Evolutionary conservation across 2,329 filamentous ascomycete genomes (phyloP), one percentile per base, ranked within the genome.

Genomic region (Fusarium gaditjirri): DNA sequence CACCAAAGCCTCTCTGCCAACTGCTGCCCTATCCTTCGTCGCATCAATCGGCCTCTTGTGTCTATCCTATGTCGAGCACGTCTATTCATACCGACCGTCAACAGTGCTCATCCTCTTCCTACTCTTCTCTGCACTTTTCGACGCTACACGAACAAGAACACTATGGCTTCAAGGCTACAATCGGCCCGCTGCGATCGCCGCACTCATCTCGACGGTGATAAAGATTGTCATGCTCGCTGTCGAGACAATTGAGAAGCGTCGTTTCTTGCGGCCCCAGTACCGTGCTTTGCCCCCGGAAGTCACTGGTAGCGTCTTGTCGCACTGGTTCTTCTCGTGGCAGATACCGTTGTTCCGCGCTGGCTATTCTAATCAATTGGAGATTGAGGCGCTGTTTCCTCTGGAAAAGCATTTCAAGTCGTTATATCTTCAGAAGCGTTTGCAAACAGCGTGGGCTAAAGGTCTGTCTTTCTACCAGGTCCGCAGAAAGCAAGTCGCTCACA

Each of bases 281-380:
- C 62, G 41, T 5, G 21, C 33, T 2, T 31, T 71, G 19, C 70
- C 72, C 5, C 59, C 44, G 1, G 70, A 68, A 44, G 53, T 56
- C 0, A 72, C 70, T 1, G 59, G 70, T 9, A 53, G 70, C 7
- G 23, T 75, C 19, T 60, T 73, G 29, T 58, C 68, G 19, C 61
- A 64, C 36, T 64, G 68, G 72, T 39, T 71, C n/a, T 75, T 75
- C 27, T 69, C 61, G 3, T 75, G 73, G 73, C 58, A 69, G 4
- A 29, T 64, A 16, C 52, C 72, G 2, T 19, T 75, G 10, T 73
- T 75, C 14, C 58, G 56, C 3, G 16, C 38, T 35, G 73, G 73
- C 2, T 75, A 75, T 17, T 69, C 63, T 10, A 38, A 65, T 0
- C 36, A 65, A 1, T n/a, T 75, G 12, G 46, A 63, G 6, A 65